Percentiles rank a stretch among this genome's conserved stretches.
Conservation (phyloP, 306 rosid species). For the Cucumis melo region DNA sequence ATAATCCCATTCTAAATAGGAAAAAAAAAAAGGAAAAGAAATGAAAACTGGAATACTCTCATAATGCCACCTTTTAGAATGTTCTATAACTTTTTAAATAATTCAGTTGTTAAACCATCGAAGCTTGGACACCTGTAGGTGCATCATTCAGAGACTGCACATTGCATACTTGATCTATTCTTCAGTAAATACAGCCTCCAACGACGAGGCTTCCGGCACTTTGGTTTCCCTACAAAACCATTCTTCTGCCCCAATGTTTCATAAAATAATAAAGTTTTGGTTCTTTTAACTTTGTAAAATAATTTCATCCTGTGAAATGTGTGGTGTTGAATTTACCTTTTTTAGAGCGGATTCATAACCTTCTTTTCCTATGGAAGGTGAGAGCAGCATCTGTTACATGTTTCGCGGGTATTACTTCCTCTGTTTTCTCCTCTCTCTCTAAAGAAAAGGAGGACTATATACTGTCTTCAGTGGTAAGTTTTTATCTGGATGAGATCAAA, state of each 20-base stretch:
- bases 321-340: background rate
- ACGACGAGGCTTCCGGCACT: background rate
- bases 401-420: slow-evolving; percentile 89
- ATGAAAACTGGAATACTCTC: background rate
- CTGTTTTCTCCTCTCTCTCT: slow-evolving; percentile 52
- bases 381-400: slow-evolving; percentile 83
- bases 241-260: background rate
- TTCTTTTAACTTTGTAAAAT: background rate
- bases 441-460: slow-evolving; percentile 57
- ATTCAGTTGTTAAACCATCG: background rate
- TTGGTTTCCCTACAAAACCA: background rate
- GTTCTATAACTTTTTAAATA: background rate
- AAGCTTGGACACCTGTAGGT: background rate
- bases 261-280: background rate
- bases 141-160: background rate
- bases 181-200: background rate
- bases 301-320: background rate
- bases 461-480: slow-evolving; percentile 57
- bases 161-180: background rate
- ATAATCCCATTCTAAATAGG: background rate
- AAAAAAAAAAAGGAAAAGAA: no score
- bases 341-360: background rate
- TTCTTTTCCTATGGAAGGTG: slow-evolving; percentile 45
- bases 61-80: background rate
- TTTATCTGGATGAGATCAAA: background rate